Percentiles rank a stretch among this genome's conserved stretches.
These are phyloP conservation scores for Colletotrichum lupini DNA, from an alignment of 2,329 filamentous ascomycete genomes.

Conservation along the genomic window DNA sequence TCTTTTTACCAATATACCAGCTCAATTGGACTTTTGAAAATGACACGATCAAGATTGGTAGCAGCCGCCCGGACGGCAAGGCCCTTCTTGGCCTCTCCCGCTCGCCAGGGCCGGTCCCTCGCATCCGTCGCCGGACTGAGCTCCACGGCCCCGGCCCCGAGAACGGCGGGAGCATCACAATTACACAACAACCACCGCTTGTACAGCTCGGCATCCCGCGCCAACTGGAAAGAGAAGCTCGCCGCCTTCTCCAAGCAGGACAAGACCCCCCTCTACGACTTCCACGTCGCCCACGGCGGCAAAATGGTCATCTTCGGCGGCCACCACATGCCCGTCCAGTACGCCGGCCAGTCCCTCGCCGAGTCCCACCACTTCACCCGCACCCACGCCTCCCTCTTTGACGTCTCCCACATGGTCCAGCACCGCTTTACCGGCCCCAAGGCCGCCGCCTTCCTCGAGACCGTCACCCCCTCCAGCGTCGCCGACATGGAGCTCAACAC, in stretches of 20 bases:
- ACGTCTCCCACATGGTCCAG: conserved; percentile 97
- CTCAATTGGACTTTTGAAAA: conserved; percentile 7
- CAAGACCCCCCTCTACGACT: conserved; percentile 81
- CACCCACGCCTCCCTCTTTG: conserved; percentile 88
- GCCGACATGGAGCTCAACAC: conserved; percentile 71
- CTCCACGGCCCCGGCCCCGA: conserved; percentile 17
- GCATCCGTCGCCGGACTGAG: conserved; percentile 10
- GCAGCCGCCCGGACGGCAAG: conserved; percentile 26
- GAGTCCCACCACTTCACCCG: conserved; percentile 93
- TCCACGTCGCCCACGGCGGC: conserved; percentile 81
- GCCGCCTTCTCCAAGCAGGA: conserved; percentile 50
- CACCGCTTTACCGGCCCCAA: conserved; percentile 86
- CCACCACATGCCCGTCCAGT: conserved; percentile 93
- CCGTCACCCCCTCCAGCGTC: conserved; percentile 82
- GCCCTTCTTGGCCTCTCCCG: conserved; percentile 15
- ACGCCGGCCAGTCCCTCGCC: conserved; percentile 78
- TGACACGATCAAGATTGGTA: conserved; percentile 26
- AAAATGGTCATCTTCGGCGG: conserved; percentile 99
- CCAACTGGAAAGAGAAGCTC: conserved; percentile 35
- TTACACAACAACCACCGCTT: neutral
- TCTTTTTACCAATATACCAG: neutral
- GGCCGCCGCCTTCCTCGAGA: conserved; percentile 84
- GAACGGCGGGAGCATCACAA: neutral
- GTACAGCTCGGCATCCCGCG: conserved; percentile 30
- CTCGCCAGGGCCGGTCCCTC: conserved; percentile 21